Base-by-base conservation (phyloP, 805 yeast genomes). In the Millerozyma miso region DNA sequence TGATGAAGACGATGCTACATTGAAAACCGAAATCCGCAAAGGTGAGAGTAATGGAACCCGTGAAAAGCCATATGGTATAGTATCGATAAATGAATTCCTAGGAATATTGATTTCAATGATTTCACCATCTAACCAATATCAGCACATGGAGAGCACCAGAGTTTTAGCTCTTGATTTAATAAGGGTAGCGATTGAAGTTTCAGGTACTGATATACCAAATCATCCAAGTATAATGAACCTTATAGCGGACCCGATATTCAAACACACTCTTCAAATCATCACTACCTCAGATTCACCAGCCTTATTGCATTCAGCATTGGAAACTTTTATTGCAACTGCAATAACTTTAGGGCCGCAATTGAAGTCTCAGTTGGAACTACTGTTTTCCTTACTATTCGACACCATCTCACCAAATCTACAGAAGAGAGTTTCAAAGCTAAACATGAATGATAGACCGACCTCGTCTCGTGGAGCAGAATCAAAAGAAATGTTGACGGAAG, bases 401-500 rank as follows among this genome's bases (percentile, higher is more conserved):
- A 68, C 81, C 6, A 71, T 84, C 17, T 52, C 74, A 33, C 78
- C 80, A 2, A 58, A 56, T 8, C 48, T 48, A 4, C 35, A 43
- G 3, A 43, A 48, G 18, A 49, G 40, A 7, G 52, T 51, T 31
- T 58, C 53, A 36, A 68, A 58, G 15, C 35, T 49, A 3, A 37
- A 37, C 12, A 31, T 26, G 8, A 53, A 44, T 8, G 59, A 59
- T 36, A 37, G 45, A 34, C 29, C 46, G 39, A 40, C 52, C 16
- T 40, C 50, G 33, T 40, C 41, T 31, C 52, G 76, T 14, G 58
- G 63, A n/a, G 65, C 82, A 1, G 44, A 54, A 0, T 64, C 73
- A n/a, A 84, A 91, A 51, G 99, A 93, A 58, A 72, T 87, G 46
- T 71, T 93, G 51, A 76, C 90, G 34, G 99, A 93, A 62, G 81